Evolutionary conservation across 108 stramenopile species (phyloP).

Genomic region (Fistulifera pelliculosa): DNA sequence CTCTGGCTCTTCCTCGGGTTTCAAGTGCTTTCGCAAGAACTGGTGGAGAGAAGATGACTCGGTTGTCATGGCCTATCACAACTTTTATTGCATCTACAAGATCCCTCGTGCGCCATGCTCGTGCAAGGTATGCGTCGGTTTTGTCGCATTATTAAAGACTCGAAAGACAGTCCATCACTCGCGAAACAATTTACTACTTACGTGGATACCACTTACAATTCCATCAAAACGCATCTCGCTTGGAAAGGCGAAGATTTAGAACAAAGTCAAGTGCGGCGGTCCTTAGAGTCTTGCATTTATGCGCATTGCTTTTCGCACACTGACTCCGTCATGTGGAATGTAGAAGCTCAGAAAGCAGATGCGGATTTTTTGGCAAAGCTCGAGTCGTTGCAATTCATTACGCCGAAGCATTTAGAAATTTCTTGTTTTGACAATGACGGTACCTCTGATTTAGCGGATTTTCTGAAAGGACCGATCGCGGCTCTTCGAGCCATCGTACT

Average conservation of each 20-base stretch:
- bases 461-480: constrained; percentile 36
- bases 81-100: constrained; percentile 20
- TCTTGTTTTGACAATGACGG: constrained; percentile 32
- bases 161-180: constrained; percentile 1
- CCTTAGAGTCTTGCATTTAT: constrained; percentile 45
- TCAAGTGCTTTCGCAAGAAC: neutral
- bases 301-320: constrained; percentile 19
- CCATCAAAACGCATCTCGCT: neutral
- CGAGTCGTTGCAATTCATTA: constrained; percentile 50
- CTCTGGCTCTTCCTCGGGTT: neutral
- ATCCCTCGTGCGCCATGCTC: constrained; percentile 33
- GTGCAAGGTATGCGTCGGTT: constrained; percentile 49
- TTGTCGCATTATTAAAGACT: constrained; percentile 14
- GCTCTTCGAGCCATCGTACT: constrained; percentile 44
- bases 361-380: constrained; percentile 17
- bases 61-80: constrained; percentile 20
- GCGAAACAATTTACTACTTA: neutral
- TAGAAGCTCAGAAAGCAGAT: constrained; percentile 8
- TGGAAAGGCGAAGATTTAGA: constrained; percentile 1
- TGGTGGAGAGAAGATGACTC: constrained; percentile 5
- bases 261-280: constrained; percentile 13
- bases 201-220: neutral
- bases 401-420: constrained; percentile 69
- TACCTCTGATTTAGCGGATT: constrained; percentile 11
- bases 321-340: neutral